Evolutionary conservation across 345 rosid species (phyloP), one percentile per base, ranked within the genome.

Genomic region (Sisymbrium altissimum): DNA sequence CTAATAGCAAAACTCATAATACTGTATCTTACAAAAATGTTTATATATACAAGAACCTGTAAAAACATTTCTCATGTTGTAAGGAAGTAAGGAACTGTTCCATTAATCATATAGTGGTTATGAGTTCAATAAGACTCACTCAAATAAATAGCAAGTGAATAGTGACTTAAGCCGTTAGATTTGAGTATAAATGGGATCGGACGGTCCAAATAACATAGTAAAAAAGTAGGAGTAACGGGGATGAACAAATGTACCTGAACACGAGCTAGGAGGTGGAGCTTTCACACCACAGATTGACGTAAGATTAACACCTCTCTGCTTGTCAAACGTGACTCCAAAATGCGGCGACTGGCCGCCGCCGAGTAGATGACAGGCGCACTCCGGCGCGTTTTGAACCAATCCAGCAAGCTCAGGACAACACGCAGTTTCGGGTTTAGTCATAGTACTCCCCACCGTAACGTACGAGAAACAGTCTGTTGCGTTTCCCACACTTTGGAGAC

Each of bases 321-420:
- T 1, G 14, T 87, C 84, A 53, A 92, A 73, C 21, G 70, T 71
- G 40, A 88, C 17, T 5, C 91, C 92, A 9, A 36, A 83, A 5
- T 61, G 40, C 57, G 71, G 30, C 18, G 80, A 52, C 2, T 78
- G 52, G 29, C 68, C 29, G 29, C 78, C 68, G 4, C 79, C 74
- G 6, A 90, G 56, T 63, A 86, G 67, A 72, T 79, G 18, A 43
- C 98, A 90, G 74, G 90, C 77, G 52, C 94, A 92, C 1, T 71
- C 59, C 11, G 84, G 84, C 13, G 46, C 75, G 75, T 83, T 81
- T 0, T 87, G 89, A 29, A 85, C 80, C 79, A 92, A 68, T 33
- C 92, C 91, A 17, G 95, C 95, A 61, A 92, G 80, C 89, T 90
- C 96, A 4, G 95, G 92, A 71, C 96, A 92, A 84, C 98, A 92